Percentiles rank a stretch among this genome's conserved stretches.
Evolutionary conservation across 352 stramenopile species (phyloP).

Genomic region (Globisporangium irregulare): DNA sequence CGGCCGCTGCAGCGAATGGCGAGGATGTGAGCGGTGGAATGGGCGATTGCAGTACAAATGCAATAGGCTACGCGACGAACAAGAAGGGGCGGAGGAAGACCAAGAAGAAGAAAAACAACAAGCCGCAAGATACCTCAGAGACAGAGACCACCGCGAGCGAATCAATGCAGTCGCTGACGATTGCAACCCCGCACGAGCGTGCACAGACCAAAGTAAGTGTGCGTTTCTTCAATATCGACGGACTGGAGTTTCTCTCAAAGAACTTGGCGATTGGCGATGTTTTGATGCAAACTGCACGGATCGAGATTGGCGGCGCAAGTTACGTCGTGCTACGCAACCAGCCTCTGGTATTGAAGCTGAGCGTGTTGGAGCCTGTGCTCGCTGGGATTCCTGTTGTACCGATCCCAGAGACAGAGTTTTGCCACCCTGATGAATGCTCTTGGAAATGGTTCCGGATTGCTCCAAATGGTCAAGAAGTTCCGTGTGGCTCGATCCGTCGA

Average conservation of each 20-base stretch:
- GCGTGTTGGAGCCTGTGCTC: conserved; percentile 45
- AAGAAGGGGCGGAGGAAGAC: conserved; percentile 1
- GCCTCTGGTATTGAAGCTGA: conserved; percentile 47
- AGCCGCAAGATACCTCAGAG: conserved; percentile 14
- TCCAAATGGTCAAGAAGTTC: neutral
- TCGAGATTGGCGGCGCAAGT: conserved; percentile 38
- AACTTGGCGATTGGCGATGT: conserved; percentile 36
- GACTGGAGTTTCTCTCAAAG: conserved; percentile 35
- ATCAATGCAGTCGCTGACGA: conserved; percentile 5
- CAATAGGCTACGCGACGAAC: conserved; percentile 1
- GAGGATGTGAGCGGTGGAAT: neutral
- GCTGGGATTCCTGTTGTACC: conserved; percentile 45
- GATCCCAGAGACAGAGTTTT: conserved; percentile 59
- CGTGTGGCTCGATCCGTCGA: conserved; percentile 23
- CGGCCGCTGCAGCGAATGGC: neutral
- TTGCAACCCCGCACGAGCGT: neutral
- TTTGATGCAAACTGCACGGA: conserved; percentile 34
- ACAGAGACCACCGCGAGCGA: neutral
- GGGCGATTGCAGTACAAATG: neutral
- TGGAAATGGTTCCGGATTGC: conserved; percentile 60
- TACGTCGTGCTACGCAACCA: conserved; percentile 65
- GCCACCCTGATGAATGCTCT: conserved; percentile 45
- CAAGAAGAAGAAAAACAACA: conserved; percentile 25
- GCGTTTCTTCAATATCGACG: conserved; percentile 36
- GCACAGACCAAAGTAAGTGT: conserved; percentile 27